Conservation (phyloP, 2,329 filamentous ascomycete genomes). For the Botrytis sinoallii region DNA sequence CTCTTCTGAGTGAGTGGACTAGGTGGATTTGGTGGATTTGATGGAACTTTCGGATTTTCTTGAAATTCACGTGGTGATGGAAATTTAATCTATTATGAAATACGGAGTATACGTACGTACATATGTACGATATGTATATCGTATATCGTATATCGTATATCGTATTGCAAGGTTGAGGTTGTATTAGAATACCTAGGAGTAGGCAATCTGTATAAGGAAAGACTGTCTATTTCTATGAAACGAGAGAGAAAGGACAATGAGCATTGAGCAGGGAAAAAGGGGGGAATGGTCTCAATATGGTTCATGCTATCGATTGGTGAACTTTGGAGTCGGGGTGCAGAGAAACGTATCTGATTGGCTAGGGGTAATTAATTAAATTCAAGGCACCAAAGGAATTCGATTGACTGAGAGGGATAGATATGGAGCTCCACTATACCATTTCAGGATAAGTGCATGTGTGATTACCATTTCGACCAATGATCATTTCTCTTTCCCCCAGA, state of each 20-base stretch:
- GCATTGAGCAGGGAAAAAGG: not conserved
- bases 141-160: not conserved
- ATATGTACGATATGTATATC: not conserved
- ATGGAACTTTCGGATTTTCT: not conserved
- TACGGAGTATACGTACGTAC: not conserved
- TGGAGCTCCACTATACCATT: accelerated
- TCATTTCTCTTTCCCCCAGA: not conserved
- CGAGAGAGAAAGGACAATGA: not conserved
- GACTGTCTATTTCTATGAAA: not conserved
- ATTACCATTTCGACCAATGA: not conserved
- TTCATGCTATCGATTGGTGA: not conserved
- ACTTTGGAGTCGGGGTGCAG: not conserved
- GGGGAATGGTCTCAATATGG: not conserved
- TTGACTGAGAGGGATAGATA: not conserved
- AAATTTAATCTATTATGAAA: not conserved
- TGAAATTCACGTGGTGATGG: not conserved
- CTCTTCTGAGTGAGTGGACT: not conserved
- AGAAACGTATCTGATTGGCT: too few relatives aligned
- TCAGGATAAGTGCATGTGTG: not conserved
- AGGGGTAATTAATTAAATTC: not conserved
- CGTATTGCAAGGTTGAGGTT: too few relatives aligned
- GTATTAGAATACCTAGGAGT: too few relatives aligned
- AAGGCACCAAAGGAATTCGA: not conserved
- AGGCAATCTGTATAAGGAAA: not conserved
- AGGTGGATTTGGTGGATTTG: not conserved